These are phyloP conservation scores for Gymnopus androsaceus DNA, from an alignment of 1,284 basidiomycete genomes.

Conservation along the genomic window DNA sequence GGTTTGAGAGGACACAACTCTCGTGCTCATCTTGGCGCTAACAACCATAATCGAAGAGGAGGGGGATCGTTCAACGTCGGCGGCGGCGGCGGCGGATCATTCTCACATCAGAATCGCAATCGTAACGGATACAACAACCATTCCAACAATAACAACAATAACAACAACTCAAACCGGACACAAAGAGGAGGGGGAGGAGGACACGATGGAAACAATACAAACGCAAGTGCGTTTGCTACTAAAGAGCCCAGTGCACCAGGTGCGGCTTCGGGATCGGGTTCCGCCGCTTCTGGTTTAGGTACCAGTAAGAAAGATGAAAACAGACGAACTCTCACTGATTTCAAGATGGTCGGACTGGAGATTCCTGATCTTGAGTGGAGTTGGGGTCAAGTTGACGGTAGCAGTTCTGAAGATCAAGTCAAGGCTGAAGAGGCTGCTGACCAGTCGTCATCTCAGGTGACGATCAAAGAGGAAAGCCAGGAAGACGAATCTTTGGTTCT, in stretches of 20 bases:
- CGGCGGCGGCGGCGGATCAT: conserved; percentile 40
- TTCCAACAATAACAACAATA: too few species aligned
- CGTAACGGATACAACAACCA: conserved; percentile 47
- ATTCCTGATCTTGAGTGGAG: conserved; percentile 73
- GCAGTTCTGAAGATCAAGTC: conserved; percentile 31
- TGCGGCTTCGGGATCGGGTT: conserved; percentile 39
- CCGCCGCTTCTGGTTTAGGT: too few species aligned
- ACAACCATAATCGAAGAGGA: conserved; percentile 62
- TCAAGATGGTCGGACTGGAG: conserved; percentile 90
- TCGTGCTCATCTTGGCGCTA: conserved; percentile 61
- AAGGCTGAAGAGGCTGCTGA: conserved; percentile 29
- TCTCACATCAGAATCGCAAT: conserved; percentile 42
- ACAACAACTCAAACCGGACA: too few species aligned
- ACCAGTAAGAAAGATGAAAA: conserved; percentile 83
- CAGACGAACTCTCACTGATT: conserved; percentile 89
- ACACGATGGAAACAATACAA: conserved; percentile 48
- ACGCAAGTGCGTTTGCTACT: conserved; percentile 38
- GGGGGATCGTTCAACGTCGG: conserved; percentile 62
- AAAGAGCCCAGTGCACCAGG: conserved; percentile 40
- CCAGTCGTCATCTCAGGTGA: conserved; percentile 29
- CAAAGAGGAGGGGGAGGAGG: too few species aligned
- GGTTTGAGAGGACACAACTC: conserved; percentile 27
- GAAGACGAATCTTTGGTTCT: conserved; percentile 7
- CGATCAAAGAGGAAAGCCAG: conserved; percentile 42
- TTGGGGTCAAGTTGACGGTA: conserved; percentile 69